Evolutionary conservation across 176 grass and related monocot species (phyloP), one percentile per base, ranked within the genome.

Genomic region (Coix lacrymajobi): DNA sequence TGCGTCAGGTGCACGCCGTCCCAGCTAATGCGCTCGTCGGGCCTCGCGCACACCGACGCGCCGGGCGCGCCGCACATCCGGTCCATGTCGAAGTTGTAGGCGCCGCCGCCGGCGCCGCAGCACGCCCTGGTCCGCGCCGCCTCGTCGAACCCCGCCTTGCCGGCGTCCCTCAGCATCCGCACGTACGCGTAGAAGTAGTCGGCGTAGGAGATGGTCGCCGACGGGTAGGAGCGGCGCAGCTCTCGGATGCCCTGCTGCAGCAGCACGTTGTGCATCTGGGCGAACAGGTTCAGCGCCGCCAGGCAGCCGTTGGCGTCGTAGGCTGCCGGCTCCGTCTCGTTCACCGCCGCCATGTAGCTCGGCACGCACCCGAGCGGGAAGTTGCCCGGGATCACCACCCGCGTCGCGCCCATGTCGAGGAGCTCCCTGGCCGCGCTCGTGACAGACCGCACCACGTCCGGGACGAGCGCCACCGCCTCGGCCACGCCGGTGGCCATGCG

Each of bases 181-280:
- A 92, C 61, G 83, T 84, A 92, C 32, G 92, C 91, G 63, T 87
- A 22, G 63, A 94, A 94, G 86, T 94, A 94, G 68, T 97, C 89
- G 17, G 92, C 89, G n/a, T 92, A 94, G 65, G 91, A 83, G 48
- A 94, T 60, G 0, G 72, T 79, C 1, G 85, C 66, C 34, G 67
- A 15, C 29, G 89, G 86, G 75, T 89, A 74, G 6, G 69, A 69
- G 2, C 65, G 48, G 73, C 86, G 79, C 34, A 91, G 85, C 32
- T 85, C 80, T 5, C 33, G 69, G 0, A 89, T 34, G 6, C 75
- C 89, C 22, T 73, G 36, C 71, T 91, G 89, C 46, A 91, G 86
- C 37, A 82, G 76, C 37, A 78, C 70, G 64, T 91, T 94, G 66
- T 94, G 92, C 81, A 64, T 78, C n/a, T 84, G 48, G 3, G 92